Evolutionary conservation across 2,329 filamentous ascomycete species (phyloP).

Genomic region (Aspergillus intermedius): DNA sequence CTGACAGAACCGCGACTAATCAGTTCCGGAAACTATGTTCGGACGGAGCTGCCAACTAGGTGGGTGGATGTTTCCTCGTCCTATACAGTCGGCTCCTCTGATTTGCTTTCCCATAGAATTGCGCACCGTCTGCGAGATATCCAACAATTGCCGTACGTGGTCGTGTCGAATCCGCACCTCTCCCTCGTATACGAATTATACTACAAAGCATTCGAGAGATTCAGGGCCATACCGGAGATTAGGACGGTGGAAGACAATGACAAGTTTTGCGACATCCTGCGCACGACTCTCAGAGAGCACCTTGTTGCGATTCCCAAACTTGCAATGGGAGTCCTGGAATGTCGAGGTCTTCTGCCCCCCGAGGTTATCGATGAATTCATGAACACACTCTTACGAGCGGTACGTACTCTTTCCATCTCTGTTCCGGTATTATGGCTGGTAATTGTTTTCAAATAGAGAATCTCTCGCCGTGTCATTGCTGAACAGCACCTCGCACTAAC

Average conservation of each 20-base stretch:
- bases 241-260: constrained; percentile 86
- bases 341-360: constrained; percentile 71
- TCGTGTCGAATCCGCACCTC: constrained; percentile 91
- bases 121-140: constrained; percentile 95
- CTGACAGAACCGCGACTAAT: constrained; percentile 83
- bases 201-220: constrained; percentile 89
- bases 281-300: constrained; percentile 75
- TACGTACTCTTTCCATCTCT: constrained; percentile 39
- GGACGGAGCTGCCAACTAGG: constrained; percentile 85
- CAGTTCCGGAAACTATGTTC: constrained; percentile 94
- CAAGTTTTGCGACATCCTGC: constrained; percentile 71
- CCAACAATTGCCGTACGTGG: constrained; percentile 90
- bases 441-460: constrained; percentile 54
- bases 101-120: constrained; percentile 49
- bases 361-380: constrained; percentile 87
- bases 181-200: constrained; percentile 95
- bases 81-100: background rate
- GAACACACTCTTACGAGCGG: constrained; percentile 85
- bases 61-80: constrained; percentile 28
- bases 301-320: constrained; percentile 89
- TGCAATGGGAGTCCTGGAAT: constrained; percentile 90
- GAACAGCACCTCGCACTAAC: constrained; percentile 94
- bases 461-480: constrained; percentile 91
- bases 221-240: constrained; percentile 78
- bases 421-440: constrained; percentile 1